Percentiles rank a stretch among this genome's conserved stretches.
Evolutionary conservation across 495 filamentous ascomycete genomes (phyloP).

Genomic region (Darksidea phi): DNA sequence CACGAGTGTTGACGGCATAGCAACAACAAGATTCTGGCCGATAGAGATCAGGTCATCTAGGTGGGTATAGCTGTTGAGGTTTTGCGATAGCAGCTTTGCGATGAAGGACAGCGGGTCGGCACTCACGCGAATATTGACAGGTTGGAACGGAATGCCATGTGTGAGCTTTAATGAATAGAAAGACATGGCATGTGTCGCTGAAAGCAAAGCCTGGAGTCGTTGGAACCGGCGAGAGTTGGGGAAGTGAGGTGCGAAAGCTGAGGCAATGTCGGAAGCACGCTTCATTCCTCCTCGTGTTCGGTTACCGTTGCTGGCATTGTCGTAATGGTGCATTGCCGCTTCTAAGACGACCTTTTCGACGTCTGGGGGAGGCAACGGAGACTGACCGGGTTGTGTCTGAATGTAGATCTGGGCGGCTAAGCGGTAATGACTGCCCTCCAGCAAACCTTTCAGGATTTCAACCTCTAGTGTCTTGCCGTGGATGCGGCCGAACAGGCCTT

Average conservation of each 20-base stretch:
- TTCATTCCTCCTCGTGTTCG: slow-evolving; percentile 78
- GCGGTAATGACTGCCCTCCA: slow-evolving; percentile 61
- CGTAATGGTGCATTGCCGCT: slow-evolving; percentile 71
- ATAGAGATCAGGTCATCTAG: slow-evolving; percentile 81
- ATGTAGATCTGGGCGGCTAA: slow-evolving; percentile 71
- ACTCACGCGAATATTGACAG: slow-evolving; percentile 84
- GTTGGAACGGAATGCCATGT: slow-evolving; percentile 88
- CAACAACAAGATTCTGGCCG: slow-evolving; percentile 64
- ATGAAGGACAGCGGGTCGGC: slow-evolving; percentile 80
- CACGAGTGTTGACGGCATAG: slow-evolving; percentile 23
- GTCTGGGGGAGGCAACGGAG: slow-evolving; percentile 51
- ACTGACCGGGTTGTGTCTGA: slow-evolving; percentile 46
- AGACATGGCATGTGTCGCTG: slow-evolving; percentile 81
- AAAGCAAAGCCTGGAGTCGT: slow-evolving; percentile 67
- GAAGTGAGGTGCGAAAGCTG: slow-evolving; percentile 67
- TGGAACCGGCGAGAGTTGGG: slow-evolving; percentile 54
- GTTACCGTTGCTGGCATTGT: slow-evolving; percentile 89
- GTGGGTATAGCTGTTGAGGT: slow-evolving; percentile 78
- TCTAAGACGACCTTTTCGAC: slow-evolving; percentile 67
- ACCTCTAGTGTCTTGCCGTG: slow-evolving; percentile 62
- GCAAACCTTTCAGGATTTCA: slow-evolving; percentile 71
- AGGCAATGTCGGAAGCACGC: slow-evolving; percentile 75
- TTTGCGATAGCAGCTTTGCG: slow-evolving; percentile 83
- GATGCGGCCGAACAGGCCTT: slow-evolving; percentile 72
- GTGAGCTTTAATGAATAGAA: slow-evolving; percentile 86